Conservation (phyloP, 192 early-diverging fungal genomes). For the Lunasporangiospora selenospora region DNA sequence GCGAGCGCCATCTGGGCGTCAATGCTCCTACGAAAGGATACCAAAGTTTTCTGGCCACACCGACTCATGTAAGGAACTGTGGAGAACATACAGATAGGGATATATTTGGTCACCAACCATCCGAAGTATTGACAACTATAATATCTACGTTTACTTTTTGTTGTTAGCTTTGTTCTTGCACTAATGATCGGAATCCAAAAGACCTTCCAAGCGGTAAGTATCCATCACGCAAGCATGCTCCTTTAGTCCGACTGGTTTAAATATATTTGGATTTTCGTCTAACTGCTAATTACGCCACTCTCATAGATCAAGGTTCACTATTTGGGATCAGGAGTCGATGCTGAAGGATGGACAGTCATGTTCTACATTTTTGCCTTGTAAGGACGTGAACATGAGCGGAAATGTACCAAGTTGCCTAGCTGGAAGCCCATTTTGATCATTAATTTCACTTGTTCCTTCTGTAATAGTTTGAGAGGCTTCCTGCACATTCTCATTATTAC, state of each 20-base stretch:
- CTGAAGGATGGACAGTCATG: constrained; percentile 60
- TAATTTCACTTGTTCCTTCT: background rate
- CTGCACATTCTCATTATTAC: constrained; percentile 61
- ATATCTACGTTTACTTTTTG: background rate
- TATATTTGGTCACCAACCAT: background rate
- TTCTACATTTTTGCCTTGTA: constrained; percentile 65
- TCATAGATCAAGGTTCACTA: constrained; percentile 54
- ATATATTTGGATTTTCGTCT: too few relatives aligned
- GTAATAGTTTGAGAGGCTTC: constrained; percentile 53
- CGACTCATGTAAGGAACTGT: constrained; percentile 51
- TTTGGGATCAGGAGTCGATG: constrained; percentile 54
- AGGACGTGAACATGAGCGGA: too few relatives aligned
- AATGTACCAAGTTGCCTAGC: background rate
- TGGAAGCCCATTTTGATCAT: background rate
- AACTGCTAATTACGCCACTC: too few relatives aligned
- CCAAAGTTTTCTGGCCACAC: constrained; percentile 57
- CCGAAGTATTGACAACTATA: background rate
- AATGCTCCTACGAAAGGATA: constrained; percentile 42
- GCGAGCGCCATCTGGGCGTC: constrained; percentile 45
- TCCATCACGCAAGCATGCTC: too few relatives aligned
- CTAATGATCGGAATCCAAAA: constrained; percentile 58
- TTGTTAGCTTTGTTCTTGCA: constrained; percentile 48
- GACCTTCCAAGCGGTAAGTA: constrained; percentile 55
- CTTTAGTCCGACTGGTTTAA: background rate
- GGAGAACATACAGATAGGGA: background rate